Percentiles rank a stretch among this genome's conserved stretches.
phyloP scores from a whole-genome alignment of 164 flowering plant genomes.

The Macadamia integrifolia region DNA sequence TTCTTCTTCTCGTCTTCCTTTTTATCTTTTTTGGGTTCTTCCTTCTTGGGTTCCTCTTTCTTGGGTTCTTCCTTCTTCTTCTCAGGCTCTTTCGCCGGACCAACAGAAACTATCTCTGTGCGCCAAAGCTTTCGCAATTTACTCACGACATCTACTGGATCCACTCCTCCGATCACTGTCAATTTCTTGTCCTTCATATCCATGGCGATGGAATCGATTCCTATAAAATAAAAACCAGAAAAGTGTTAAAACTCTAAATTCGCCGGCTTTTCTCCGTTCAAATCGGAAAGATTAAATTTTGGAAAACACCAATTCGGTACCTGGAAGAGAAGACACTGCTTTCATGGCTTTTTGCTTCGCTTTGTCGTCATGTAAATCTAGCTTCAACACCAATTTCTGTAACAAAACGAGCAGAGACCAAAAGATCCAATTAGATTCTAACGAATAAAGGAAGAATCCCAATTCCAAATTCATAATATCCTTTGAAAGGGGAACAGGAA shows the following conservation, averaged over 20 bases:
- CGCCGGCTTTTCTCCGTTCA: no score
- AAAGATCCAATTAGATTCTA: background rate
- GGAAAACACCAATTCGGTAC: constrained; percentile 20
- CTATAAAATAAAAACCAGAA: constrained; percentile 20
- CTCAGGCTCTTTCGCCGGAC: constrained; percentile 78
- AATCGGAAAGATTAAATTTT: no score
- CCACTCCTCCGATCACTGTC: constrained; percentile 68
- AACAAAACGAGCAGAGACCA: constrained; percentile 7
- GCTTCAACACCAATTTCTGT: constrained; percentile 70
- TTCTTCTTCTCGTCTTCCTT: constrained; percentile 19
- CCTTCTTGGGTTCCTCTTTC: constrained; percentile 26
- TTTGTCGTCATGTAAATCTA: constrained; percentile 67
- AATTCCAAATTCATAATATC: no score
- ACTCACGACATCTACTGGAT: constrained; percentile 55
- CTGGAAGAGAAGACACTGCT: constrained; percentile 60
- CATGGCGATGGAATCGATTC: constrained; percentile 70
- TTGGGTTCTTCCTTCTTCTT: constrained; percentile 45
- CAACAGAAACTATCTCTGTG: constrained; percentile 58
- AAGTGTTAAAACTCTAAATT: no score
- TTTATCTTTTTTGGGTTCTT: constrained; percentile 12
- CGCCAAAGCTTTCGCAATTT: constrained; percentile 66
- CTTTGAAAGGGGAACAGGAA: no score
- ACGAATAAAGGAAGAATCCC: no score
- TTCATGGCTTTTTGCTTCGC: constrained; percentile 75
- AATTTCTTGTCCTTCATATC: constrained; percentile 74